Base-by-base conservation (phyloP, 306 rosid species). In the Quercus gilva region DNA sequence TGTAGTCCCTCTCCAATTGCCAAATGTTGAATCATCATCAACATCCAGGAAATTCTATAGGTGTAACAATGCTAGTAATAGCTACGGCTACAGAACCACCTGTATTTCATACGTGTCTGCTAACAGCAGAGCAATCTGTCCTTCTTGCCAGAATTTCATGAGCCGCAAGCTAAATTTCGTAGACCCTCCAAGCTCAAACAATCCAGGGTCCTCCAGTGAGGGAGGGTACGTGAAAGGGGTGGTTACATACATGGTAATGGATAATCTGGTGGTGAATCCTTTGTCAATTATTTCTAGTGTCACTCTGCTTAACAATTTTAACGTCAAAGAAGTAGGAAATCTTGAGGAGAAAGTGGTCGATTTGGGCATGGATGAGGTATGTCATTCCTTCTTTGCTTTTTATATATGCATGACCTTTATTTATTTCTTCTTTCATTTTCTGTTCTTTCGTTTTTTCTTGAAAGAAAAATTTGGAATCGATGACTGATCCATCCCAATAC, bases 231-330 rank as follows among this genome's bases (percentile, higher is more conserved):
- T 86, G 70, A 75, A 52, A 52, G 87, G 61, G 6, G 8, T 56
- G 10, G 82, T 37, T 1, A 84, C 82, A 0, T 86, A 84, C 74
- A 81, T 87, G 86, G 75, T 87, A 5, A 81, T 72, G 80, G 88
- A 87, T 74, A 67, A 84, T 31, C 53, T 87, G 13, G 81, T n/a
- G 9, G 83, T 85, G 20, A 69, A 69, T 14, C 83, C 91, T 0
- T 51, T 77, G 69, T 84, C 90, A 0, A 33, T 82, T 4, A 70
- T 56, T 0, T 60, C 78, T 0, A 4, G 57, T 12, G 41, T 82
- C 5, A 1, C 83, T 0, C 1, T 82, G 56, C 61, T 87, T 0
- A 84, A 70, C 15, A 25, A 28, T 77, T 77, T 77, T 41, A 7
- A 41, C 8, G 11, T 7, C 11, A 41, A 41, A 11, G 85, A 81